These are phyloP conservation scores for Oryza punctata DNA, from an alignment of 176 grass and related monocot species.

Conservation along the genomic window DNA sequence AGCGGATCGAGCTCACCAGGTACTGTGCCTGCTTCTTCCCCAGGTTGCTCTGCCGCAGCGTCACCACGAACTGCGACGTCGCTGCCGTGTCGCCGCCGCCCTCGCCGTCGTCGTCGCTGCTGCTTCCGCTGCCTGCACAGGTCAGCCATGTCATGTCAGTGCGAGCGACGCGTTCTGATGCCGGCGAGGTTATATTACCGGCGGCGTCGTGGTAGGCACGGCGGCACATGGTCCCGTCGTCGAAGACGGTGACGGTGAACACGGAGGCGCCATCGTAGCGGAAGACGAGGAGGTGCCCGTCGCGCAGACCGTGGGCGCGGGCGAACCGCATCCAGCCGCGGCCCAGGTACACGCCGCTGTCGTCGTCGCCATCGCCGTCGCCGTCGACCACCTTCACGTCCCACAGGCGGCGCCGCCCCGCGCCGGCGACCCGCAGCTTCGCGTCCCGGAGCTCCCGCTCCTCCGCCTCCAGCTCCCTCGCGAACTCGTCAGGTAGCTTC, in stretches of 20 bases:
- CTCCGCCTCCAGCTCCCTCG: neutral
- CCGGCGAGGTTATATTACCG: neutral
- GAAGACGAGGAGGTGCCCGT: constrained; percentile 35
- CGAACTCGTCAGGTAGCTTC: constrained; percentile 40
- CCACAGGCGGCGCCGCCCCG: neutral
- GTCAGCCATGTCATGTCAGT: neutral
- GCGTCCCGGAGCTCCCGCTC: neutral
- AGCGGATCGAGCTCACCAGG: constrained; percentile 35
- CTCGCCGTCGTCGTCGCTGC: neutral
- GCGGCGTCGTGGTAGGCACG: constrained; percentile 2
- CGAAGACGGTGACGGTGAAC: constrained; percentile 45
- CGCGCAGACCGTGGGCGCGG: constrained; percentile 22
- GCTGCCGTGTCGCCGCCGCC: neutral
- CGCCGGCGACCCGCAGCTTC: constrained; percentile 31
- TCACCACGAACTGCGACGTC: constrained; percentile 42
- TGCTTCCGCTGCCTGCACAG: neutral
- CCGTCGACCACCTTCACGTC: constrained; percentile 21
- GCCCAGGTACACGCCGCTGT: constrained; percentile 15
- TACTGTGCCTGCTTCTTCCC: constrained; percentile 38
- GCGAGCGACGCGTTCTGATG: too few species aligned
- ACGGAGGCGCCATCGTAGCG: constrained; percentile 6
- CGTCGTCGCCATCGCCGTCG: neutral
- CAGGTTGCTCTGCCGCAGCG: constrained; percentile 32
- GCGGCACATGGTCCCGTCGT: constrained; percentile 28
- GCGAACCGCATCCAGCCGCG: constrained; percentile 36